phyloP scores from a whole-genome alignment of 305 asterid species.

The Plantago lanceolata region DNA sequence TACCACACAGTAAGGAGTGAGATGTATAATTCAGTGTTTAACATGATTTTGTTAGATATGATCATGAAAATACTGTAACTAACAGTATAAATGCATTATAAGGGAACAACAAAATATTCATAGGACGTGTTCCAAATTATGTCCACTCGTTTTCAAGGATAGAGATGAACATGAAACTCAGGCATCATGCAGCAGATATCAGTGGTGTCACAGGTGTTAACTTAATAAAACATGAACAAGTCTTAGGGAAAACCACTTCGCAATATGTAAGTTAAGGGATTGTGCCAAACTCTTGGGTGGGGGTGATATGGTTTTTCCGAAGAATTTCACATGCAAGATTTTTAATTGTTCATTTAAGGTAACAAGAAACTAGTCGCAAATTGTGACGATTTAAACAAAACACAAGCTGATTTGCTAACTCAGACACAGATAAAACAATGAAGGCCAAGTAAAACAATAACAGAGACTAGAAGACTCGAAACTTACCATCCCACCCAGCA shows the following conservation, averaged over 20 bases:
- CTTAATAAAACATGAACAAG: background rate
- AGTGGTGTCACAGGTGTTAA: background rate
- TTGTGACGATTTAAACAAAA: no score
- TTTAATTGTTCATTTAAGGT: no score
- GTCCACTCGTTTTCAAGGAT: background rate
- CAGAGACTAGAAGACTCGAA: constrained; percentile 1
- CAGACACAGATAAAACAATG: background rate
- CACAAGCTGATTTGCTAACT: no score
- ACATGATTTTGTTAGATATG: no score
- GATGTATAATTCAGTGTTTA: no score
- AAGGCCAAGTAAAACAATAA: background rate
- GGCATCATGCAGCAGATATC: background rate
- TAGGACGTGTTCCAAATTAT: background rate
- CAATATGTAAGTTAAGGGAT: no score
- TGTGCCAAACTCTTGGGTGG: no score
- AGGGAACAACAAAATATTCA: background rate
- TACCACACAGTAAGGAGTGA: background rate
- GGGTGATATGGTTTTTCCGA: background rate
- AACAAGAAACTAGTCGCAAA: no score
- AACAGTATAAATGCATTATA: background rate
- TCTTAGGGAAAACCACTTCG: background rate
- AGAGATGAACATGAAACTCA: background rate
- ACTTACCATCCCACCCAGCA: constrained; percentile 91
- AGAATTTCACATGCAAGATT: background rate
- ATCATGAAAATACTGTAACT: no score